These are phyloP conservation scores for Coniochaeta sp. DNA, from an alignment of 2,329 filamentous ascomycete genomes.

Conservation along the genomic window DNA sequence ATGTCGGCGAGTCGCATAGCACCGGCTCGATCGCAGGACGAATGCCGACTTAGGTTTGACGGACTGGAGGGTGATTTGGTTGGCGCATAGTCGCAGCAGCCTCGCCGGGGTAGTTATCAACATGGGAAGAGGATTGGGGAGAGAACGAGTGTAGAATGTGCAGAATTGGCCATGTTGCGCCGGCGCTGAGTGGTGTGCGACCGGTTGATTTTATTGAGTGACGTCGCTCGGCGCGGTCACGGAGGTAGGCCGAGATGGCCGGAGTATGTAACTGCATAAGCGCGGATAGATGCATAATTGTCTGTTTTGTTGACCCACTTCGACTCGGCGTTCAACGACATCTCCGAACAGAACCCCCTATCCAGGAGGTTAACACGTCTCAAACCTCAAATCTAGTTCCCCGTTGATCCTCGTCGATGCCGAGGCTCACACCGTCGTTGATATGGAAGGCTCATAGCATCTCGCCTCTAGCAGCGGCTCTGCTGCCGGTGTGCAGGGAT, in stretches of 20 bases:
- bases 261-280: not conserved
- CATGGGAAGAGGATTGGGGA: not conserved
- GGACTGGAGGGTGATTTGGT: not conserved
- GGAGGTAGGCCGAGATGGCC: not conserved
- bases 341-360: too few relatives aligned
- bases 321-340: not conserved
- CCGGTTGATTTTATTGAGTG: not conserved
- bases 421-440: slow-evolving; percentile 54
- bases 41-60: not conserved
- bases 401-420: slow-evolving; percentile 40
- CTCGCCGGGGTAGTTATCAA: not conserved
- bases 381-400: too few relatives aligned
- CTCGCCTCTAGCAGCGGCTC: slow-evolving; percentile 48
- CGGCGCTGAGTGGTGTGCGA: not conserved
- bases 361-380: too few relatives aligned
- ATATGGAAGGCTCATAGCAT: slow-evolving; percentile 45
- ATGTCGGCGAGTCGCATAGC: not conserved
- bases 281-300: not conserved
- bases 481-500: slow-evolving; percentile 59
- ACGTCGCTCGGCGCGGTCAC: not conserved
- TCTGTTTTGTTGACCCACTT: not conserved
- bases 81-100: not conserved
- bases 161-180: not conserved
- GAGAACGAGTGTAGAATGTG: not conserved
- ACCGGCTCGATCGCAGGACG: not conserved